Conservation (phyloP, 176 grass and related monocot species). For the Musa schizocarpa region DNA sequence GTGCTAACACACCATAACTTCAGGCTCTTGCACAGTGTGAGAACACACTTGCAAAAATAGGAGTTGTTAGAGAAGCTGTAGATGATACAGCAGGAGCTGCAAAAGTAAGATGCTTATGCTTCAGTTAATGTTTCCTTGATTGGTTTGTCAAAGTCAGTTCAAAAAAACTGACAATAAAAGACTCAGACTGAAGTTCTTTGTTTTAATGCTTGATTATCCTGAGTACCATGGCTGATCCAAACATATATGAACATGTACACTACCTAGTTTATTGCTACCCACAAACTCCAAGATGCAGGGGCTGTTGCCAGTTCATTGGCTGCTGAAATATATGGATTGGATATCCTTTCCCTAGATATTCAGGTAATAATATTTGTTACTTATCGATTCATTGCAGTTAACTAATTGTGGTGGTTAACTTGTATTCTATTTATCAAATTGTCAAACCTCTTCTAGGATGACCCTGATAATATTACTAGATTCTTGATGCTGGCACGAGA, state of each 20-base stretch:
- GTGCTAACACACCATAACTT: background rate
- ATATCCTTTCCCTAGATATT: slow-evolving; percentile 81
- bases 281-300: slow-evolving; percentile 53
- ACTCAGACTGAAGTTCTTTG: background rate
- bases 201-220: background rate
- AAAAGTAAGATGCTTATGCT: slow-evolving; percentile 32
- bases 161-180: background rate
- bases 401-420: background rate
- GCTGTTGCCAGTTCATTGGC: slow-evolving; percentile 79
- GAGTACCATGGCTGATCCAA: background rate
- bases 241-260: slow-evolving; percentile 2
- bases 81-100: slow-evolving; percentile 79
- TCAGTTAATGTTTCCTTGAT: background rate
- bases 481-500: slow-evolving; percentile 80
- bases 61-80: slow-evolving; percentile 75
- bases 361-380: slow-evolving; percentile 36
- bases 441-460: slow-evolving; percentile 33
- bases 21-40: slow-evolving; percentile 89
- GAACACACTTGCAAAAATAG: slow-evolving; percentile 55
- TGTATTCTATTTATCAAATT: slow-evolving; percentile 1
- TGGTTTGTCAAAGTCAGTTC: background rate
- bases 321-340: slow-evolving; percentile 65
- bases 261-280: slow-evolving; percentile 45
- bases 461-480: slow-evolving; percentile 65
- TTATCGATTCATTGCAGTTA: background rate